Evolutionary conservation across 192 early-diverging fungal genomes (phyloP), one percentile per base, ranked within the genome.

Genomic region (Spizellomyces sp.): DNA sequence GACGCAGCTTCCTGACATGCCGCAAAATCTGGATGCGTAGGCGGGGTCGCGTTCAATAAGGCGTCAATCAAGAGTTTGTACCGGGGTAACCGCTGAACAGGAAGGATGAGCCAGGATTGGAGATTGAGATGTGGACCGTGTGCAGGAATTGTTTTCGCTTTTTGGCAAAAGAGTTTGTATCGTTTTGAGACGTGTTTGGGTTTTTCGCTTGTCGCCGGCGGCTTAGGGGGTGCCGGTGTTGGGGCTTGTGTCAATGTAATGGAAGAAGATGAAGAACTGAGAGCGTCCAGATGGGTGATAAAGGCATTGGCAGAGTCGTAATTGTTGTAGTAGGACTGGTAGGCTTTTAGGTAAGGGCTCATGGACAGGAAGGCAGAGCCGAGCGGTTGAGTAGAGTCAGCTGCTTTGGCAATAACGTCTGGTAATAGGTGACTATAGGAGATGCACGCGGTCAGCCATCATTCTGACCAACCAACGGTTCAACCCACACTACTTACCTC

Each of bases 81-180:
- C 77, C 95, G 81, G 10, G 95, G 95, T 62, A 98, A 90, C 7
- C 96, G 88, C 78, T 98, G 96, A 15, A 98, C 84, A 1, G 96
- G 96, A 27, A 95, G 81, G 41, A 98, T 81, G 46, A 96, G 76
- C 74, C 90, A 93, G 2, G 91, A 86, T 66, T 95, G 86, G 36
- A 96, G 77, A 36, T 82, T 86, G 60, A 93, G 81, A 65, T 36
- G 27, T 3, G 27, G 27, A 36, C 27, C 27, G 27, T 36, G 27
- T 86, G 80, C 62, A 83, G 86, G 81, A 70, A 81, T 82, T 48
- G 75, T 56, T 48, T 73, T 73, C 70, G 80, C 77, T 58, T 52
- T 75, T 48, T 75, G 45, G 73, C 66, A 62, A 75, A n/a, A 48
- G 76, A 80, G 17, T 50, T 44, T 36, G 27, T 36, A 36, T 36